phyloP scores from a whole-genome alignment of 768 basidiomycete genomes.

The Ephemerocybe angulata region DNA sequence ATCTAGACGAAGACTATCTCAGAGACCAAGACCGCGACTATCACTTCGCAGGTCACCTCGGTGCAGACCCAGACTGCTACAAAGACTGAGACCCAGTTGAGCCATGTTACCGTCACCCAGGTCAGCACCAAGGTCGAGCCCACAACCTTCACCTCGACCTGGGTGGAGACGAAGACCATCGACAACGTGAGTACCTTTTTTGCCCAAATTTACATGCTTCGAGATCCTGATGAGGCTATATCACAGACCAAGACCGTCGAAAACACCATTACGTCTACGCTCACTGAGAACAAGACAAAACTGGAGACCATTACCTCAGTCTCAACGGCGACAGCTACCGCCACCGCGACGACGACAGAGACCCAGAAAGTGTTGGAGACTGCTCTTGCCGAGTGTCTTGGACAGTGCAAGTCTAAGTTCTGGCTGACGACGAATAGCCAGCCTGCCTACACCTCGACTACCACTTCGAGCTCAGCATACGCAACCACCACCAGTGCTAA shows the following conservation, averaged over 20 bases:
- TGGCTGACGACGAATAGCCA: constrained; percentile 55
- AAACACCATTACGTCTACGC: constrained; percentile 53
- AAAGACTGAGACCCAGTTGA: constrained; percentile 51
- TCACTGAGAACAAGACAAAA: constrained; percentile 45
- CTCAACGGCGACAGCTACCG: constrained; percentile 45
- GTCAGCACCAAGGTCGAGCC: constrained; percentile 51
- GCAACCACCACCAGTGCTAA: too few species aligned
- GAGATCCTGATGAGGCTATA: background rate
- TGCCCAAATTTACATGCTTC: constrained; percentile 11
- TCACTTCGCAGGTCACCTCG: constrained; percentile 51
- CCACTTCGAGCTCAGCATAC: too few species aligned
- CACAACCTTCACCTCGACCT: constrained; percentile 54
- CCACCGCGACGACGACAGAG: constrained; percentile 36
- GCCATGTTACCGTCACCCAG: constrained; percentile 50
- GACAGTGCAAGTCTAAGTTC: constrained; percentile 60
- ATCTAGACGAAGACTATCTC: constrained; percentile 53
- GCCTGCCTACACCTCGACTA: constrained; percentile 24
- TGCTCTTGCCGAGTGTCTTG: constrained; percentile 51
- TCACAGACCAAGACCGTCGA: constrained; percentile 55
- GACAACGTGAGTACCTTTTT: constrained; percentile 60
- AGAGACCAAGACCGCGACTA: constrained; percentile 46
- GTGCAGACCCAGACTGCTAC: constrained; percentile 29
- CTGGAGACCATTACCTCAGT: constrained; percentile 50
- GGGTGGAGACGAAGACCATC: constrained; percentile 51
- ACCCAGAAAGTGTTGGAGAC: constrained; percentile 43